Conservation (phyloP, 2,329 filamentous ascomycete genomes). For the Penicillium palitans region DNA sequence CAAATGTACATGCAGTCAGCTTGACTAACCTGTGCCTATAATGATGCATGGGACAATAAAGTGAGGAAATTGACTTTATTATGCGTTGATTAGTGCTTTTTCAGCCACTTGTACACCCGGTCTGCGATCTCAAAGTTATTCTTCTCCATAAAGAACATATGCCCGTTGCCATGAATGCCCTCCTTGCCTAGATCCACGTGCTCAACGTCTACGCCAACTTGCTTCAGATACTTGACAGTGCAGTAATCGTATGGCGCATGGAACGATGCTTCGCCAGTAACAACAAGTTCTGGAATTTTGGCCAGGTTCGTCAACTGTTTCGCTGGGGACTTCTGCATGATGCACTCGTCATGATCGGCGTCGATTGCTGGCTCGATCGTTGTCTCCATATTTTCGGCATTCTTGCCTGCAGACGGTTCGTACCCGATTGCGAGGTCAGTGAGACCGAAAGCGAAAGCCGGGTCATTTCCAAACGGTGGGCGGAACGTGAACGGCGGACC, state of each 20-base stretch:
- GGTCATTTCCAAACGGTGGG: slow-evolving; percentile 13
- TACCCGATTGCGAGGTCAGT: slow-evolving; percentile 22
- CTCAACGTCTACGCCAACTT: slow-evolving; percentile 51
- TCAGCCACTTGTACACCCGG: slow-evolving; percentile 4
- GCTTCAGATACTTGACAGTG: slow-evolving; percentile 53
- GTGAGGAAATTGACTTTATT: not conserved
- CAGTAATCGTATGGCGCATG: slow-evolving; percentile 59
- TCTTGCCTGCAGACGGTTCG: slow-evolving; percentile 14
- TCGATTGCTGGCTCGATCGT: not conserved
- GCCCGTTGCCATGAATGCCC: slow-evolving; percentile 56
- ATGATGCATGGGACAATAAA: not conserved
- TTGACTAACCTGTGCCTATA: too few relatives aligned
- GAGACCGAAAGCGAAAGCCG: slow-evolving; percentile 21
- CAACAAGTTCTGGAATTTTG: slow-evolving; percentile 50
- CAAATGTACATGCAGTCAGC: too few relatives aligned
- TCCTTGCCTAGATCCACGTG: slow-evolving; percentile 48
- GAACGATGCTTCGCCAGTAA: slow-evolving; percentile 56
- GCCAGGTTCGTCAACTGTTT: slow-evolving; percentile 52
- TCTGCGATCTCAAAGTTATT: slow-evolving; percentile 21
- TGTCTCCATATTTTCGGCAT: slow-evolving; percentile 15
- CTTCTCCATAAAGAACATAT: slow-evolving; percentile 44
- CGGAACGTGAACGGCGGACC: slow-evolving; percentile 46
- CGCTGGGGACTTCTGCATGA: slow-evolving; percentile 42
- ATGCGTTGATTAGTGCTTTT: not conserved
- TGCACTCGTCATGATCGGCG: slow-evolving; percentile 31